A percentile compares a stretch with the other conserved stretches of the same genome.
Evolutionary conservation across 192 early-diverging fungal genomes (phyloP).

Genomic region (Coemansia sp.): DNA sequence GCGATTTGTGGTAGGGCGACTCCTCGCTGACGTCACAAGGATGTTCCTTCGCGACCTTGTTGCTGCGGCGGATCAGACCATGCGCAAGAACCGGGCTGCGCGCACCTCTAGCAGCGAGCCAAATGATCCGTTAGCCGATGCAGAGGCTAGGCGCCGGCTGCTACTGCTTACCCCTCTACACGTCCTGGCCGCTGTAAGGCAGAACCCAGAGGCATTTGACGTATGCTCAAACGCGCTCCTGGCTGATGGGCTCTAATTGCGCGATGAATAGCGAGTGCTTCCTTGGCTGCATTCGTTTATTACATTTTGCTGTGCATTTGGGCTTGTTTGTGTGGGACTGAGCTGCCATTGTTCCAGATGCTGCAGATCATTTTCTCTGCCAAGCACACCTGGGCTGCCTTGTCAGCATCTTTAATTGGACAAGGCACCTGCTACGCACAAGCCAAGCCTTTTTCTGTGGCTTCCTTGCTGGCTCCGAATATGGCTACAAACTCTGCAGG

Average conservation of each 20-base stretch:
- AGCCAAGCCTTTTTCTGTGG: not conserved
- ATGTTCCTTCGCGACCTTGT: conserved; percentile 48
- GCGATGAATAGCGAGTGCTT: not conserved
- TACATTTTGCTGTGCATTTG: not conserved
- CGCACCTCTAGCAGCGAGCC: not conserved
- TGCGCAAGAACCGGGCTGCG: conserved; percentile 33
- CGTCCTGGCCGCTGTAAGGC: conserved; percentile 38
- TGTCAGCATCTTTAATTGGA: not conserved
- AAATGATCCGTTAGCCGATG: not conserved
- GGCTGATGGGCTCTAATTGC: conserved; percentile 11
- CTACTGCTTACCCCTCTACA: conserved; percentile 48
- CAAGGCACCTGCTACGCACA: conserved; percentile 1
- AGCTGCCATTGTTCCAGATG: not conserved
- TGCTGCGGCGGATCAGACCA: conserved; percentile 19
- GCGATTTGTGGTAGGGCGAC: conserved; percentile 39
- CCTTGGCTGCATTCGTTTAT: not conserved
- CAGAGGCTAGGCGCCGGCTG: not conserved
- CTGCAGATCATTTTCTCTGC: conserved; percentile 14
- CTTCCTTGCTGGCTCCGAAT: conserved; percentile 3
- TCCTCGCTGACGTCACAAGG: conserved; percentile 35
- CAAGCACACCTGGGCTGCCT: conserved; percentile 4
- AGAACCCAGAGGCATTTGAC: conserved; percentile 37
- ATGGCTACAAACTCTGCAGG: conserved; percentile 1
- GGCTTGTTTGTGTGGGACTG: not conserved
- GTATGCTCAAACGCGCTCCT: conserved; percentile 42